These are phyloP conservation scores for Pseudogymnoascus sp. DNA, from an alignment of 2,329 filamentous ascomycete species.

Conservation along the genomic window DNA sequence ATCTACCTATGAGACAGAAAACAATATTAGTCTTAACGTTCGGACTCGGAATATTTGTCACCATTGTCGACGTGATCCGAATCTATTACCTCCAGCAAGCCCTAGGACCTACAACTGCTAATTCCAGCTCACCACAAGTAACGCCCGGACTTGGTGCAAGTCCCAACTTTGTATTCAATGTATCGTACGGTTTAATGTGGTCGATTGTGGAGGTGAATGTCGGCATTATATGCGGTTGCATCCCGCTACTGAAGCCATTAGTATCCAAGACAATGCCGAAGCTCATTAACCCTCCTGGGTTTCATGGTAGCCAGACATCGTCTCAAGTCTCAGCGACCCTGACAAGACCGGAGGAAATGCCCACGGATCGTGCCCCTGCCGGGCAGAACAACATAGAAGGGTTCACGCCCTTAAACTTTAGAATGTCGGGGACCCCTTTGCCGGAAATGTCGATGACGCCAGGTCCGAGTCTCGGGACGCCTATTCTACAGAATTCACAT, in stretches of 20 bases:
- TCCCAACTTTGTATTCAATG: slow-evolving; percentile 59
- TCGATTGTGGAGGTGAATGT: slow-evolving; percentile 83
- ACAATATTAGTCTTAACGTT: slow-evolving; percentile 81
- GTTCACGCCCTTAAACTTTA: background rate
- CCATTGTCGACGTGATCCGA: slow-evolving; percentile 76
- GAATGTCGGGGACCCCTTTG: background rate
- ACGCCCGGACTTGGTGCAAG: background rate
- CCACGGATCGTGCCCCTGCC: background rate
- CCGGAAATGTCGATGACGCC: background rate
- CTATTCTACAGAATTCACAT: background rate
- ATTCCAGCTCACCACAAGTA: background rate
- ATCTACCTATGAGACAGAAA: slow-evolving; percentile 75
- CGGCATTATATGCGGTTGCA: slow-evolving; percentile 78
- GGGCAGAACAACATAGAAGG: background rate
- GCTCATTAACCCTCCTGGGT: slow-evolving; percentile 3
- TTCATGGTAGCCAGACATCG: background rate
- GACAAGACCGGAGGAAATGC: background rate
- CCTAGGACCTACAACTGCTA: background rate
- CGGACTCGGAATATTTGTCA: slow-evolving; percentile 75
- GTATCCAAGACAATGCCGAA: slow-evolving; percentile 41
- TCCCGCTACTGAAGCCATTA: slow-evolving; percentile 80
- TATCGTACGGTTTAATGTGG: slow-evolving; percentile 83
- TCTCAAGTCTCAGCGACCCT: background rate
- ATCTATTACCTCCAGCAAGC: slow-evolving; percentile 73
- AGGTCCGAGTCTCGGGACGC: background rate